These are phyloP conservation scores for Xylaria sp. DNA, from an alignment of 2,329 filamentous ascomycete species.

Conservation along the genomic window DNA sequence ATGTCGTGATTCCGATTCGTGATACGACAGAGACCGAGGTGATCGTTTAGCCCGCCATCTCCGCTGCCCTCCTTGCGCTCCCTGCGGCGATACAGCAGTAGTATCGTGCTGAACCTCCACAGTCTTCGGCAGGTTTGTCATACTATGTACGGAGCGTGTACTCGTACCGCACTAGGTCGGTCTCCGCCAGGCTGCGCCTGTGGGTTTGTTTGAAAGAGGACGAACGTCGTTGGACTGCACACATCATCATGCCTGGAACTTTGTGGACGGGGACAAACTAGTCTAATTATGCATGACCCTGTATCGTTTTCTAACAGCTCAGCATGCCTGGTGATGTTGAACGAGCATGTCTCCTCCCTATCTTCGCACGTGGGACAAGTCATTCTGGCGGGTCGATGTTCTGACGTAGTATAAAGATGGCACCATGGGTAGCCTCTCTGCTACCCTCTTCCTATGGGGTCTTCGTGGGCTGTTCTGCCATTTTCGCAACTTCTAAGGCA, in stretches of 20 bases:
- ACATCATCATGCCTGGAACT: slow-evolving; percentile 14
- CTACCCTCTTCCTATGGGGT: not conserved
- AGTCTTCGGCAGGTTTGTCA: slow-evolving; percentile 17
- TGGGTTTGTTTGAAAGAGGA: slow-evolving; percentile 14
- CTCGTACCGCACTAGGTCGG: slow-evolving; percentile 8
- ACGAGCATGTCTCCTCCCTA: slow-evolving; percentile 5
- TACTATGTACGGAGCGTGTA: slow-evolving; percentile 34
- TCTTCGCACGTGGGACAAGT: not conserved
- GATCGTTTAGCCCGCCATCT: not conserved
- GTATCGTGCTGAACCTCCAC: slow-evolving; percentile 9
- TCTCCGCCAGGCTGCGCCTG: slow-evolving; percentile 21
- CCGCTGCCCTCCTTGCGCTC: not conserved
- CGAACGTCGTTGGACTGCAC: slow-evolving; percentile 15
- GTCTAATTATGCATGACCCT: slow-evolving; percentile 18
- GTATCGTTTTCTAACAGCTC: not conserved
- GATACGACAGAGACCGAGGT: not conserved
- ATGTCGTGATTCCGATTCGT: not conserved
- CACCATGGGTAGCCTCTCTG: not conserved
- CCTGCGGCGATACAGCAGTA: not conserved
- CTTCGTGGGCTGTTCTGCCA: not conserved
- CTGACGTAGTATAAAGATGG: slow-evolving; percentile 15
- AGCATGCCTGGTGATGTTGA: slow-evolving; percentile 12
- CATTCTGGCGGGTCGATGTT: not conserved
- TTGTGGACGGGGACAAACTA: slow-evolving; percentile 5
- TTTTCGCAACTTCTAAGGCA: not conserved